Base-by-base conservation (phyloP, 2,329 filamentous ascomycete species). In the Nothophaeocryptopus gaeumannii region DNA sequence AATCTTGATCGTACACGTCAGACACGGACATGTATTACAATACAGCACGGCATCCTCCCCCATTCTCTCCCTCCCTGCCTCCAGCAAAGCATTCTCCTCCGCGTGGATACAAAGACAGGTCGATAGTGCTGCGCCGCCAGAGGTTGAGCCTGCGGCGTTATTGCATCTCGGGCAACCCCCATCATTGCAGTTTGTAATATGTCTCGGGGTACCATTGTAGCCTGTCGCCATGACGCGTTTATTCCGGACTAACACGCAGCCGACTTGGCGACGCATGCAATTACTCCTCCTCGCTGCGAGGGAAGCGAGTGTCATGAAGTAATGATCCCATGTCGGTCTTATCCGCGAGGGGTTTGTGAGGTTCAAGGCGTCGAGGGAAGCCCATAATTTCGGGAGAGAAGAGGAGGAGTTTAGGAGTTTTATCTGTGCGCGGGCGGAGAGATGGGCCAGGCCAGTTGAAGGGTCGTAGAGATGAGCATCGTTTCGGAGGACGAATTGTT, bases 1-100 rank as follows among this genome's bases (percentile, higher is more conserved):
- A 64, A 99, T 97, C 75, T 99, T 99, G 75, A 99, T 95, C 63
- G 89, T 96, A 71, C 93, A 99, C 2, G 93, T 99, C 69, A 99
- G 76, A 68, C 93, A 99, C 3, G 93, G 93, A 70, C 93, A 99
- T 0, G 78, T 81, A 53, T 67, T 66, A 42, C 65, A 67, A 32
- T 67, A 99, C 20, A 99, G 74, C 42, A 89, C 87, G 33, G 88
- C 82, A 4, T 85, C 88, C 47, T 89, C 86, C 14, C 89, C 78
- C 59, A 99, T 89, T 50, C 93, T 79, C 70, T 97, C 93, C 61
- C 93, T 78, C 0, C 93, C 93, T 14, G 93, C 93, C 74, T 99
- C 93, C 8, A 99, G 78, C 50, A 99, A 78, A 1, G 93, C 93
- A 68, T 99, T 99, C 73, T 99, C 93, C 74, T 99, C 93, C 1